phyloP scores from a whole-genome alignment of 75 land plant genomes.

The Sequoia sempervirens region DNA sequence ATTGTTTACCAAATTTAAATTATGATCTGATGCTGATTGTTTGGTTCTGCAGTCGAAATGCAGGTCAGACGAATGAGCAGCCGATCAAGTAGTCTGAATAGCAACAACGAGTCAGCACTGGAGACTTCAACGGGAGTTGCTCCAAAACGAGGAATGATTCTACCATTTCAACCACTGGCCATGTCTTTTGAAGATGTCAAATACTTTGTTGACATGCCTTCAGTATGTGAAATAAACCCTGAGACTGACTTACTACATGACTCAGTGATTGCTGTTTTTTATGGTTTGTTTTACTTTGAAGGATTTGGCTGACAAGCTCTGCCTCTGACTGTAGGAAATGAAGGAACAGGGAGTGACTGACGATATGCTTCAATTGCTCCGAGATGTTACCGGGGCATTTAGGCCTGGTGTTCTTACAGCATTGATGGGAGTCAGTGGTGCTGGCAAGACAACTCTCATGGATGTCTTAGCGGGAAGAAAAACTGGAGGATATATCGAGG shows the following conservation, averaged over 20 bases:
- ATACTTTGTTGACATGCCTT: constrained; percentile 83
- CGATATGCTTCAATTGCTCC: constrained; percentile 57
- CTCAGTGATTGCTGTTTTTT: neutral
- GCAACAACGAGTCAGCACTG: constrained; percentile 3
- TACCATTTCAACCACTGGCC: constrained; percentile 75
- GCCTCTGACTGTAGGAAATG: constrained; percentile 58
- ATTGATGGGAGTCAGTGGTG: constrained; percentile 90
- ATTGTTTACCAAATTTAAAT: neutral
- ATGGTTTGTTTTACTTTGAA: neutral
- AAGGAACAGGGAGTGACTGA: constrained; percentile 74
- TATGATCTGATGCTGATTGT: neutral
- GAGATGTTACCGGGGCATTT: constrained; percentile 67
- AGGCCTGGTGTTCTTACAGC: constrained; percentile 82
- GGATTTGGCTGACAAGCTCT: neutral
- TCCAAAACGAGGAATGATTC: constrained; percentile 78
- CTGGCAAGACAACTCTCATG: constrained; percentile 93
- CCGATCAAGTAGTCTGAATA: neutral
- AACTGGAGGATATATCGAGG: constrained; percentile 85
- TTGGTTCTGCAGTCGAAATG: constrained; percentile 12
- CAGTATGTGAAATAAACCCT: constrained; percentile 25
- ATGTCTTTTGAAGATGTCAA: constrained; percentile 81
- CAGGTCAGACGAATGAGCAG: constrained; percentile 31
- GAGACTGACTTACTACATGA: neutral
- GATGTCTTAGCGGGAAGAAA: constrained; percentile 88
- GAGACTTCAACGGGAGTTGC: constrained; percentile 36